phyloP scores from a whole-genome alignment of 176 grass and related monocot species.

The Oropetium thomaeum region DNA sequence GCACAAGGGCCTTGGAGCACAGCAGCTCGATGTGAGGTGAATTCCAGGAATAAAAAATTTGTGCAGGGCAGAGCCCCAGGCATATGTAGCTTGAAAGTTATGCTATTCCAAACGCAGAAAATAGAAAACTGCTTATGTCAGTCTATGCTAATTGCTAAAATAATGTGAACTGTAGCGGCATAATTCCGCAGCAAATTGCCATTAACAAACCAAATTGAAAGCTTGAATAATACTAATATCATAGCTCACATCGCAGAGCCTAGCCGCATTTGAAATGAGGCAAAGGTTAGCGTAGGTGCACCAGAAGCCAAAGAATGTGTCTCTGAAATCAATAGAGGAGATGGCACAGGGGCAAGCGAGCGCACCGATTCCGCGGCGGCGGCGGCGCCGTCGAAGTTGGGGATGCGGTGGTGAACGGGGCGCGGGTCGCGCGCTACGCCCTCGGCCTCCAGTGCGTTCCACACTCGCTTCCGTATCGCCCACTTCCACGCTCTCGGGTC shows the following conservation, averaged over 20 bases:
- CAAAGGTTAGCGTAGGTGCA: background rate
- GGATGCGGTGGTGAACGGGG: constrained; percentile 93
- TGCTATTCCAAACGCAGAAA: background rate
- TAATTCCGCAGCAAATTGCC: background rate
- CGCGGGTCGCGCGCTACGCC: constrained; percentile 68
- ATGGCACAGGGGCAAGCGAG: too few relatives aligned
- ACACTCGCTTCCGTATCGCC: constrained; percentile 68
- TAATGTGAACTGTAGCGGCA: background rate
- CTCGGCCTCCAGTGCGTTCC: constrained; percentile 77
- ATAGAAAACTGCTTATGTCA: background rate
- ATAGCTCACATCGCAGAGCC: too few relatives aligned
- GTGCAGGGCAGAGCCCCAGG: too few relatives aligned
- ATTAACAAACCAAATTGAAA: background rate
- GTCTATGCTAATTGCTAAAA: background rate
- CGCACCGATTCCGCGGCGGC: constrained; percentile 57
- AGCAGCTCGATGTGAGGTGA: background rate
- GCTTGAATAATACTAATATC: too few relatives aligned
- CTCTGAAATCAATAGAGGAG: background rate
- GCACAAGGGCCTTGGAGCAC: background rate
- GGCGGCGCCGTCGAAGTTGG: constrained; percentile 76
- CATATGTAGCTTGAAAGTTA: background rate
- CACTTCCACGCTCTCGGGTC: constrained; percentile 84
- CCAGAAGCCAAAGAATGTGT: background rate
- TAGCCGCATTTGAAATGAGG: too few relatives aligned
- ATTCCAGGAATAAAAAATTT: background rate